Base-by-base conservation (phyloP, 306 rosid genomes). In the Coriaria nepalensis region DNA sequence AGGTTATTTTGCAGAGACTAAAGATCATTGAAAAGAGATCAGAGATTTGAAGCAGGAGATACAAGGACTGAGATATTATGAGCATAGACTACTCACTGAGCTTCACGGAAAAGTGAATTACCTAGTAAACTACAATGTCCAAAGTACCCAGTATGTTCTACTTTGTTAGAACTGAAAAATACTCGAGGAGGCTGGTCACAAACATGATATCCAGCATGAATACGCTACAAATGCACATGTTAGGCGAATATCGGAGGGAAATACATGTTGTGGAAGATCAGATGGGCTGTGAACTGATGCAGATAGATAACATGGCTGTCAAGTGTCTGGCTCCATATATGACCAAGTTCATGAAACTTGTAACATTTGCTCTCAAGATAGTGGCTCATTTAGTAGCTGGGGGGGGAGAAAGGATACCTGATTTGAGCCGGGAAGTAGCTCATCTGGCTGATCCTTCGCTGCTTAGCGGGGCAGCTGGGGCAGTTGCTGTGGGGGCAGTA, bases 341-440 rank as follows among this genome's bases (percentile, higher is more conserved):
- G 72, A 81, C 83, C 47, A 77, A 78, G 70, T 90, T 90, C 67
- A 85, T 90, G 98, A 82, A 72, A 53, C 49, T 90, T 52, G 57
- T 90, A 43, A 90, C 94, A 29, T 77, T 90, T 40, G 86, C 95
- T 53, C 92, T 90, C 36, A 90, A 79, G 67, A 85, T 90, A 44
- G 95, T 95, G 67, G 98, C 98, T n/a, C 98, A 90, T 50, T 55
- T 85, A 55, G 98, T 94, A 4, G 84, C 78, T 13, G 95, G 95
- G 49, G 77, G 81, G 94, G 96, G 94, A 49, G 73, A 85, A 62
- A 71, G 85, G 94, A 90, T 90, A 72, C 98, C 96, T 2, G 94
- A 90, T 69, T 73, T 79, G 78, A 61, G 98, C 66, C 80, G 75
- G 50, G 98, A 79, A 78, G 83, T 90, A 34, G 93, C 96, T 32